Evolutionary conservation across 2,329 filamentous ascomycete genomes (phyloP).

Genomic region (Hymenoscyphus occultus): DNA sequence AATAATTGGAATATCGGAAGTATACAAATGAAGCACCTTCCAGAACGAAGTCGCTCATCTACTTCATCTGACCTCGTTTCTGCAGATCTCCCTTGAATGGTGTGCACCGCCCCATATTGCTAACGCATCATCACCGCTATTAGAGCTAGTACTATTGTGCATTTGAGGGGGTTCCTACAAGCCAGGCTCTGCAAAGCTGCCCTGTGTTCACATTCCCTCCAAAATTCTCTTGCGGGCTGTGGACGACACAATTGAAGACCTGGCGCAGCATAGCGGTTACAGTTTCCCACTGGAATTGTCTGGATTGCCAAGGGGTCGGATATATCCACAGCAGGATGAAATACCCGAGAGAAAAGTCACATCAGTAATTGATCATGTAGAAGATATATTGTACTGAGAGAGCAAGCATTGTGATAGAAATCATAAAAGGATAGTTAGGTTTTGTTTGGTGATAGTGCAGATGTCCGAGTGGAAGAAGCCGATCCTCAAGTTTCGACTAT

Average conservation of each 20-base stretch:
- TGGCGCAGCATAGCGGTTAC: neutral
- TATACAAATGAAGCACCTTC: neutral
- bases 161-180: neutral
- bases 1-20: neutral
- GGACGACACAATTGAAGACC: neutral
- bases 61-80: neutral
- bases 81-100: constrained; percentile 1
- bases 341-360: neutral
- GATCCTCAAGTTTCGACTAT: neutral
- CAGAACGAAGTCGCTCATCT: neutral
- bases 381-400: neutral
- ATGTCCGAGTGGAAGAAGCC: neutral
- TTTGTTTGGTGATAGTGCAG: neutral
- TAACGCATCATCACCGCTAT: neutral
- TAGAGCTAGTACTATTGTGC: neutral
- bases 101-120: neutral
- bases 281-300: neutral
- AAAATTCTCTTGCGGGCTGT: neutral
- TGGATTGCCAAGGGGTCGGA: neutral
- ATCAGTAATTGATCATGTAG: neutral
- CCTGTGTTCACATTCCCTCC: neutral
- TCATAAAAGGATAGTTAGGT: no score
- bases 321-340: neutral
- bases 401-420: neutral
- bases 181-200: neutral